phyloP scores from a whole-genome alignment of 371 early-diverging fungal species.

The Batrachochytrium dendrobatidis region DNA sequence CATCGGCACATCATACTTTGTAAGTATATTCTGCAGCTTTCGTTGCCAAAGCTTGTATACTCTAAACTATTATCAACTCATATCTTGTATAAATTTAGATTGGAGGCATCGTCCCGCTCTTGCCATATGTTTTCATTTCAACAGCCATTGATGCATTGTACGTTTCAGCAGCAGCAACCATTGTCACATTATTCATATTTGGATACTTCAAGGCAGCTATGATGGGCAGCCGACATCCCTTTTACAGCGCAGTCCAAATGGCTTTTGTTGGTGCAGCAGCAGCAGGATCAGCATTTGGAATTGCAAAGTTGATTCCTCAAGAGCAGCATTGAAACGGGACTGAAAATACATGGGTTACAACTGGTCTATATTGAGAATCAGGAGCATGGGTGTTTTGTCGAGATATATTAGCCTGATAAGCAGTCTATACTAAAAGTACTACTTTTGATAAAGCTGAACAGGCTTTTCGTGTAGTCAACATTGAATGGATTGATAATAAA shows the following conservation, averaged over 20 bases:
- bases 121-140: slow-evolving; percentile 55
- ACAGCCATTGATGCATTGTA: slow-evolving; percentile 42
- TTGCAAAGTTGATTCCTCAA: slow-evolving; percentile 15
- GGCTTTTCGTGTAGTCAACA: no score
- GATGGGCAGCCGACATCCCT: slow-evolving; percentile 46
- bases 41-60: background rate
- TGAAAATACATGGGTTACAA: no score
- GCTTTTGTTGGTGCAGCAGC: slow-evolving; percentile 57
- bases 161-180: slow-evolving; percentile 51
- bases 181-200: slow-evolving; percentile 52
- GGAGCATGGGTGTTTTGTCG: no score
- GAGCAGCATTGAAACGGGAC: no score
- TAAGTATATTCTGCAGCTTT: slow-evolving; percentile 12
- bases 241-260: slow-evolving; percentile 50
- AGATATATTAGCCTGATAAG: no score
- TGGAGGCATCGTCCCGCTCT: slow-evolving; percentile 60
- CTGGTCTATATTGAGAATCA: no score
- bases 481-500: no score
- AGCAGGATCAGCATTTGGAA: slow-evolving; percentile 47
- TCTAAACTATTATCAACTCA: background rate
- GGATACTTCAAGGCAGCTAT: slow-evolving; percentile 54
- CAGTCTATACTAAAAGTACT: no score
- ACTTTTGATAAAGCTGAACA: no score
- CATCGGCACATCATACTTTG: slow-evolving; percentile 59
- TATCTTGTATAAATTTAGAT: slow-evolving; percentile 5